These are phyloP conservation scores for Dioscorea alata DNA, from an alignment of 106 monocot species.

Conservation along the genomic window DNA sequence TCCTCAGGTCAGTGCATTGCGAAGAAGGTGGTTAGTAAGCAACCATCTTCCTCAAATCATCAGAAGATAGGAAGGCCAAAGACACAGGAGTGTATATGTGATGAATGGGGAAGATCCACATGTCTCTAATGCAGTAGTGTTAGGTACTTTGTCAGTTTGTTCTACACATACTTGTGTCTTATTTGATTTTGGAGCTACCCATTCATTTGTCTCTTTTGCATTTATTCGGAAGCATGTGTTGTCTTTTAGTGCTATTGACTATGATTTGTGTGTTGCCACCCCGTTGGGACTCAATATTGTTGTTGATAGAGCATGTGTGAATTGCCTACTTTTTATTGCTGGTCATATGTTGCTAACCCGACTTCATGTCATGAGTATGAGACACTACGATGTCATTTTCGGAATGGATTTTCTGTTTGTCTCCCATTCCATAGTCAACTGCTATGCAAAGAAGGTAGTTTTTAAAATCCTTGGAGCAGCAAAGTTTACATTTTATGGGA, in stretches of 20 bases:
- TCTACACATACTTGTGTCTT: background rate
- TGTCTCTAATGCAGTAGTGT: background rate
- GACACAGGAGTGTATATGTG: background rate
- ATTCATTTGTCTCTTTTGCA: too few species aligned
- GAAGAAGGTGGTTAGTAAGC: too few species aligned
- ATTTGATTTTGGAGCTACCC: background rate
- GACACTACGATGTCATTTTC: background rate
- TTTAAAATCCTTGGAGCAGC: background rate
- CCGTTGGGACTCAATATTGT: background rate
- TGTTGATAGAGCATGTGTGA: too few species aligned
- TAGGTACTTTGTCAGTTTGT: background rate
- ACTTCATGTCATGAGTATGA: background rate
- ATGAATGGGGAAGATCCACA: background rate
- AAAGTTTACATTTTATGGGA: background rate
- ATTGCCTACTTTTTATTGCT: background rate
- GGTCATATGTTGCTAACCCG: background rate
- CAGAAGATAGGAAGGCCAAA: too few species aligned
- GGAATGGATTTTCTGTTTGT: background rate
- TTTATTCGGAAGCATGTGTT: background rate
- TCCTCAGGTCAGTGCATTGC: too few species aligned
- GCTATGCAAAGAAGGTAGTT: background rate
- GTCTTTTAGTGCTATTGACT: background rate
- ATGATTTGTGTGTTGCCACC: background rate
- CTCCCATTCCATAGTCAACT: background rate
- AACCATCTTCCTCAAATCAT: too few species aligned